These are phyloP conservation scores for Vinca minor DNA, from an alignment of 257 asterid genomes.

Conservation along the genomic window DNA sequence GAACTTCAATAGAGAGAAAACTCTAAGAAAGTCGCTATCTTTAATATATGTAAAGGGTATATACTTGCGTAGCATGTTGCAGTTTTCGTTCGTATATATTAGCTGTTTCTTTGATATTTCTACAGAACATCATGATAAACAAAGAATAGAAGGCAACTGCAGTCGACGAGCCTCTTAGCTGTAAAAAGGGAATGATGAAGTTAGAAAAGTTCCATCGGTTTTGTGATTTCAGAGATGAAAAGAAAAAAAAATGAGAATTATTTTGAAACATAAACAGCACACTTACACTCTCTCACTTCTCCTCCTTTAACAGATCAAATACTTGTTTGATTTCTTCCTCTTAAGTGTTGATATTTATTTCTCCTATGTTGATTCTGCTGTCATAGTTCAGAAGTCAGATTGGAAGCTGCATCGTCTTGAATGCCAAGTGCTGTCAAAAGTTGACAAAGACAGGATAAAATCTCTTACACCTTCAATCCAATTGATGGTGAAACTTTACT, in stretches of 20 bases:
- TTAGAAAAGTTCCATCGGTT: background rate
- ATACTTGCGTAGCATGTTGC: background rate
- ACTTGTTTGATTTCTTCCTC: background rate
- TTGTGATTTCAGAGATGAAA: background rate
- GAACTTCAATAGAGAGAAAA: no score
- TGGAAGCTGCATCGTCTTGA: constrained; percentile 81
- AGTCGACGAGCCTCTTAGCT: no score
- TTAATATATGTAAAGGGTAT: background rate
- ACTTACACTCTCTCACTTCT: background rate
- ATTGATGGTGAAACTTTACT: constrained; percentile 66
- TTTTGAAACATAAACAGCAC: background rate
- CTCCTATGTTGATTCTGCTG: background rate
- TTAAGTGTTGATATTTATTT: background rate
- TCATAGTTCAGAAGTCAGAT: constrained; percentile 57
- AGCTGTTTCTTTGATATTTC: background rate
- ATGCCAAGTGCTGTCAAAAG: constrained; percentile 46
- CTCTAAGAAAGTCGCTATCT: background rate
- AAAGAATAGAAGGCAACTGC: background rate
- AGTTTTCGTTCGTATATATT: background rate
- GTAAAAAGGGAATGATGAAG: background rate
- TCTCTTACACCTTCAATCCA: constrained; percentile 63
- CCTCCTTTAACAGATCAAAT: background rate
- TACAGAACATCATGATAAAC: background rate
- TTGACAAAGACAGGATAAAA: constrained; percentile 54
- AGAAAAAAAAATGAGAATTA: background rate